Evolutionary conservation across 2,329 filamentous ascomycete genomes (phyloP).

Genomic region (Lachnellula hyalina): DNA sequence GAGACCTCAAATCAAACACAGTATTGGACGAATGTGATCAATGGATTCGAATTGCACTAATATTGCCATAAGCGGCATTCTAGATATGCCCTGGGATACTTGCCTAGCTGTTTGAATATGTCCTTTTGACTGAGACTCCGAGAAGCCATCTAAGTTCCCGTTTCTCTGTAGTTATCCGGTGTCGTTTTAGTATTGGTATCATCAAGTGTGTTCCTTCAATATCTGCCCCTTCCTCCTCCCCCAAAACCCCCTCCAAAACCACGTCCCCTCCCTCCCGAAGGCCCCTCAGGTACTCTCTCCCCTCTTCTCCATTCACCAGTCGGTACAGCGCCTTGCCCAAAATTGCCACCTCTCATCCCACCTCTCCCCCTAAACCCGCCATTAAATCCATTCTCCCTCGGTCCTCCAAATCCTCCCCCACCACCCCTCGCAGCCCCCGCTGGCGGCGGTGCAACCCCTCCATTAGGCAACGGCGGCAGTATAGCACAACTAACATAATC

Average conservation of each 20-base stretch:
- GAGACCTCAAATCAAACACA: not conserved
- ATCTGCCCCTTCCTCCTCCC: conserved; percentile 38
- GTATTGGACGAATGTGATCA: not conserved
- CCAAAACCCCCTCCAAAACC: conserved; percentile 41
- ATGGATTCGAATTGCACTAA: not conserved
- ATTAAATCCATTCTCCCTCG: conserved; percentile 33
- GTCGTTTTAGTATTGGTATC: not conserved
- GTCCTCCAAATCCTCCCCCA: conserved; percentile 34
- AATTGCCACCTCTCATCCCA: conserved; percentile 35
- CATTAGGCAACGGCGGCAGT: conserved; percentile 68
- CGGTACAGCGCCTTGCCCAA: conserved; percentile 38
- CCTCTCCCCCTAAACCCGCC: conserved; percentile 32
- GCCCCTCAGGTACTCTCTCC: conserved; percentile 53
- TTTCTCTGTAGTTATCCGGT: too few relatives aligned
- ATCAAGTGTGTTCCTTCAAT: conserved; percentile 19
- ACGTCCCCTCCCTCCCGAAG: conserved; percentile 35
- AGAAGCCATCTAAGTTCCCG: not conserved
- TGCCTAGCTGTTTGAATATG: not conserved
- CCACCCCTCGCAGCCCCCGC: conserved; percentile 40
- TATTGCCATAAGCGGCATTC: not conserved
- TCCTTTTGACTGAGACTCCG: not conserved
- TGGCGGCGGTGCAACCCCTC: conserved; percentile 63
- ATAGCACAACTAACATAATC: conserved; percentile 85
- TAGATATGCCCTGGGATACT: not conserved
- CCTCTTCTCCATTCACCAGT: conserved; percentile 63